phyloP scores from a whole-genome alignment of 1,284 basidiomycete genomes.

The Chondrostereum purpureum region DNA sequence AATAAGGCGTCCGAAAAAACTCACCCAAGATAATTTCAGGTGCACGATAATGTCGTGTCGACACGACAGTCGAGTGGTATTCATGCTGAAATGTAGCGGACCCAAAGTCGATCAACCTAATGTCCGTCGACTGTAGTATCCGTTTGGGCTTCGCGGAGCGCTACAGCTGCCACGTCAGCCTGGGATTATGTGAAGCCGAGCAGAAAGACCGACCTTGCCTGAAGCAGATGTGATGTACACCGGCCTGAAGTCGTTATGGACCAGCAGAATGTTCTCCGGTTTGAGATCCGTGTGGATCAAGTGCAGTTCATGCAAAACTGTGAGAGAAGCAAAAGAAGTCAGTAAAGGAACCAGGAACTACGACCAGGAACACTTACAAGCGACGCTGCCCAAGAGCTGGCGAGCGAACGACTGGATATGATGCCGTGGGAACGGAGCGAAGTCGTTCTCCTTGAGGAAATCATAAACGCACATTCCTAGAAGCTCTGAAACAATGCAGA shows the following conservation, averaged over 20 bases:
- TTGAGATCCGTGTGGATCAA: constrained; percentile 98
- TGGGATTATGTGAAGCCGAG: constrained; percentile 3
- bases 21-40: constrained; percentile 97
- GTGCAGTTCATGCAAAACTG: constrained; percentile 90
- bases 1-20: constrained; percentile 19
- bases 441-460: constrained; percentile 97
- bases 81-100: constrained; percentile 98
- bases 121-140: constrained; percentile 84
- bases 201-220: constrained; percentile 42
- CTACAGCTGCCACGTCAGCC: constrained; percentile 5
- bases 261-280: constrained; percentile 96
- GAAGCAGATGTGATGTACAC: constrained; percentile 50
- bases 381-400: constrained; percentile 89
- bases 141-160: constrained; percentile 61
- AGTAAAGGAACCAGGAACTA: constrained; percentile 12
- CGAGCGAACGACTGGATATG: constrained; percentile 96
- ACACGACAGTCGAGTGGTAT: constrained; percentile 97
- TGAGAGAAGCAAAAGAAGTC: constrained; percentile 10
- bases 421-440: constrained; percentile 90
- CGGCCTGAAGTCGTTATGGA: constrained; percentile 73
- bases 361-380: constrained; percentile 58
- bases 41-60: constrained; percentile 96
- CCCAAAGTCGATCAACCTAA: constrained; percentile 97
- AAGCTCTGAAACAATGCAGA: constrained; percentile 95
- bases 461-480: constrained; percentile 98